Conservation (phyloP, 495 filamentous ascomycete genomes). For the Aspergillus wentii region DNA sequence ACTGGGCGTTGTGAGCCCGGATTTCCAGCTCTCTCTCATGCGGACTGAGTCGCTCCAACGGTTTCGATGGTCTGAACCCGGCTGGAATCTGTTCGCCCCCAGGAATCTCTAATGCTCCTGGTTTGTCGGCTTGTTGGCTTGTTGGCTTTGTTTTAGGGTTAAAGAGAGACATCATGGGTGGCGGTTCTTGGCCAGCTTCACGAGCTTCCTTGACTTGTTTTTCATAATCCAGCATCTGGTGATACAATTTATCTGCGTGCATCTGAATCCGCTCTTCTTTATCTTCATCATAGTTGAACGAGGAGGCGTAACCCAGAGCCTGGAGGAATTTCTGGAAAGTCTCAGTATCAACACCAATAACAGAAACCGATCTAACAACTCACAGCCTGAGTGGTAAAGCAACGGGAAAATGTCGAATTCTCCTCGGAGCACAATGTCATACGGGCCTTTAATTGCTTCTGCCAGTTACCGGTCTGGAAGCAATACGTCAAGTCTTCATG, state of each 20-base stretch:
- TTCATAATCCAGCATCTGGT: conserved; percentile 78
- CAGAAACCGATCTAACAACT: conserved; percentile 19
- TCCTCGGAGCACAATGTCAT: conserved; percentile 71
- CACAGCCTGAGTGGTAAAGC: conserved; percentile 78
- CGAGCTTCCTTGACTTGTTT: conserved; percentile 60
- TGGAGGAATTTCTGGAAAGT: conserved; percentile 70
- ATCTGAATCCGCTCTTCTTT: conserved; percentile 90
- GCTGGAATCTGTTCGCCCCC: conserved; percentile 29
- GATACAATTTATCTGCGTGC: conserved; percentile 87
- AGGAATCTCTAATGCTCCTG: conserved; percentile 24
- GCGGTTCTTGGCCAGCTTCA: conserved; percentile 46
- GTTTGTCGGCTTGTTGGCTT: conserved; percentile 1
- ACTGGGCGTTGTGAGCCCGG: conserved; percentile 55
- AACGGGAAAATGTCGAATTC: conserved; percentile 67
- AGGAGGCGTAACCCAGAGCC: conserved; percentile 81
- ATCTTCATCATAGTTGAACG: conserved; percentile 54
- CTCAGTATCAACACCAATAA: background rate
- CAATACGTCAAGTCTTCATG: conserved; percentile 71
- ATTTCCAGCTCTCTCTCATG: conserved; percentile 64
- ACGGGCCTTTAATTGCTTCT: conserved; percentile 39
- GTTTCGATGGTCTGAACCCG: conserved; percentile 43
- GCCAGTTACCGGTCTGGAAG: conserved; percentile 59
- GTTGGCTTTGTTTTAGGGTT: conserved; percentile 22
- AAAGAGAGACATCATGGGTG: conserved; percentile 37
- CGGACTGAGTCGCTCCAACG: conserved; percentile 53